A percentile compares a stretch with the other conserved stretches of the same genome.
Conservation (phyloP, 2,329 filamentous ascomycete genomes). For the Fusarium circinatum region DNA sequence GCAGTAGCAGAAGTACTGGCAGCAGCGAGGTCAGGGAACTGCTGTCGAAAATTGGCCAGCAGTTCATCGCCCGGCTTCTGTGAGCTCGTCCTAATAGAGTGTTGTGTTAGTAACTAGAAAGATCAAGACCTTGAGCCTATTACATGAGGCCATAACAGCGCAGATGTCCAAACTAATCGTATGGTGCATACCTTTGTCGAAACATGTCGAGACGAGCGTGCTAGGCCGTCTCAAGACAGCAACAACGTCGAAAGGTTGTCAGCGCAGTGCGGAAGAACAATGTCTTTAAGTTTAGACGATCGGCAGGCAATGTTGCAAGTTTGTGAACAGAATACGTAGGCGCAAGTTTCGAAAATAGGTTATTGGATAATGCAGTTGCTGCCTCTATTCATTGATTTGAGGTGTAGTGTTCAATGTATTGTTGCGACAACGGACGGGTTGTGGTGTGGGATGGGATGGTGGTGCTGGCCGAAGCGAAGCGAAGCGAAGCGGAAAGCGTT, state of each 20-base stretch:
- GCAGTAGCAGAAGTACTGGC: slow-evolving; percentile 58
- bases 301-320: slow-evolving; percentile 6
- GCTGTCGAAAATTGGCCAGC: slow-evolving; percentile 83
- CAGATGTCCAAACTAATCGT: neutral
- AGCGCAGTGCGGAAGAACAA: slow-evolving; percentile 15
- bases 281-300: slow-evolving; percentile 5
- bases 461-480: slow-evolving; percentile 19
- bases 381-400: slow-evolving; percentile 27
- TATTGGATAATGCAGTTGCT: slow-evolving; percentile 6
- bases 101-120: slow-evolving; percentile 5
- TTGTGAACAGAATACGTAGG: slow-evolving; percentile 14
- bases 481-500: slow-evolving; percentile 30
- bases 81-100: slow-evolving; percentile 70
- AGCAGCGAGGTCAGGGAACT: slow-evolving; percentile 78
- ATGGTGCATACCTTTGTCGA: slow-evolving; percentile 43
- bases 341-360: slow-evolving; percentile 5
- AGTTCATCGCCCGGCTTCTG: slow-evolving; percentile 90
- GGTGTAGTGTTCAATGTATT: slow-evolving; percentile 16
- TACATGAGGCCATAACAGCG: neutral
- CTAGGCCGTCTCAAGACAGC: slow-evolving; percentile 34
- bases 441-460: slow-evolving; percentile 15
- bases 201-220: slow-evolving; percentile 43
- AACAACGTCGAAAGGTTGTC: slow-evolving; percentile 17
- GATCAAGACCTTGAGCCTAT: neutral
- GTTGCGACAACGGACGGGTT: slow-evolving; percentile 19